Evolutionary conservation across 2,329 filamentous ascomycete species (phyloP).

Genomic region (Claviceps humidiphila): DNA sequence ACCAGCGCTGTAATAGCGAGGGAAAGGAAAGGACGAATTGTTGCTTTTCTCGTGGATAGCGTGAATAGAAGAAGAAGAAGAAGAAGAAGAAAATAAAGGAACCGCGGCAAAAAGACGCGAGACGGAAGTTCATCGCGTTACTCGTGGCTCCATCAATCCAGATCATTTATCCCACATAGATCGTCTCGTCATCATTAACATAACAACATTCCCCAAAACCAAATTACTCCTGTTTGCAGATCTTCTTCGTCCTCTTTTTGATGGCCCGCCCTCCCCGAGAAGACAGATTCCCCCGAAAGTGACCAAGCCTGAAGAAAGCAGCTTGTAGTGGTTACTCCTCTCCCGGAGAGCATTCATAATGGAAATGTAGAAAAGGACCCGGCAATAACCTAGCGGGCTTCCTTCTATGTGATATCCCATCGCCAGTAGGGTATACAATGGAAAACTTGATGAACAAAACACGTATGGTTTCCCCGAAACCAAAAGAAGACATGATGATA

Average conservation of each 20-base stretch:
- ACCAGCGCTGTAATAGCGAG: not conserved
- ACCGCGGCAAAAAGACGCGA: not conserved
- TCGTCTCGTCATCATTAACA: not conserved
- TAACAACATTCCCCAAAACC: no score
- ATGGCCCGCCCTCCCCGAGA: no score
- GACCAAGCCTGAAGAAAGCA: no score
- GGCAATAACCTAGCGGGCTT: slow-evolving; percentile 26
- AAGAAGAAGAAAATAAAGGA: not conserved
- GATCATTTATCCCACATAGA: not conserved
- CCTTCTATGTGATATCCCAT: slow-evolving; percentile 22
- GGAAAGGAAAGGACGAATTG: not conserved
- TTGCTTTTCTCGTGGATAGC: not conserved
- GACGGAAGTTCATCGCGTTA: not conserved
- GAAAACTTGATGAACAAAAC: slow-evolving; percentile 7
- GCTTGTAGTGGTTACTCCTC: no score
- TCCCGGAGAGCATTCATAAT: not conserved
- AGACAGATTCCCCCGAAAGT: no score
- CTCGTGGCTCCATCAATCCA: not conserved
- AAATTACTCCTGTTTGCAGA: no score
- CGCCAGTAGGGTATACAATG: slow-evolving; percentile 18
- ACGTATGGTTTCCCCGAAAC: slow-evolving; percentile 1
- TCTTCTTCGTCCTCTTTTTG: no score
- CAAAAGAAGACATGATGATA: not conserved
- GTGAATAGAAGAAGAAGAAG: not conserved
- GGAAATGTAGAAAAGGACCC: slow-evolving; percentile 1